phyloP scores from a whole-genome alignment of 2,329 filamentous ascomycete genomes.

The Sodiomyces alkalinus region DNA sequence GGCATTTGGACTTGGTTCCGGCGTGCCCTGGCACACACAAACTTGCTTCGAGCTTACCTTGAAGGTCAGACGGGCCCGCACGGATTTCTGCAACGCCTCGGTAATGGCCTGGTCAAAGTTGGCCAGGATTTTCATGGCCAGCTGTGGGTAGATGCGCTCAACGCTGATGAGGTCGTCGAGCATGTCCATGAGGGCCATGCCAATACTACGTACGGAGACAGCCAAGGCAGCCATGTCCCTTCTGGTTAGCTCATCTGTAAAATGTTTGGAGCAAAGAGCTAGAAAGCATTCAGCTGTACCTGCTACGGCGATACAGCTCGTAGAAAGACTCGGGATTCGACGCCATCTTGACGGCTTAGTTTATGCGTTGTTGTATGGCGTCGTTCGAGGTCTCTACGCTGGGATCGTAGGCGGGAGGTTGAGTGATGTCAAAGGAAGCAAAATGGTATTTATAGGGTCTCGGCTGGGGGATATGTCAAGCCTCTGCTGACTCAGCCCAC shows the following conservation, averaged over 20 bases:
- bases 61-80: constrained; percentile 82
- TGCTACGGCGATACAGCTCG: constrained; percentile 96
- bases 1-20: too few relatives aligned
- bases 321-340: constrained; percentile 50
- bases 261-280: constrained; percentile 15
- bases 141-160: constrained; percentile 88
- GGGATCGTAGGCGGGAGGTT: neutral
- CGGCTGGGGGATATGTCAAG: neutral
- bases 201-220: constrained; percentile 58
- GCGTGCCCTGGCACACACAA: neutral
- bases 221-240: constrained; percentile 2
- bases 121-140: constrained; percentile 94
- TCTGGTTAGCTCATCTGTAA: constrained; percentile 6
- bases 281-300: constrained; percentile 42
- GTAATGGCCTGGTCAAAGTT: constrained; percentile 93
- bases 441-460: constrained; percentile 1
- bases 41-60: constrained; percentile 51
- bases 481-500: neutral
- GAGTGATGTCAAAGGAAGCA: constrained; percentile 5
- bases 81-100: constrained; percentile 79
- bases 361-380: too few relatives aligned
- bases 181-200: constrained; percentile 83
- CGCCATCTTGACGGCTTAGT: constrained; percentile 29
- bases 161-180: constrained; percentile 94
- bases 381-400: constrained; percentile 1